Conservation (phyloP, 1,139 yeast species). For the Pneumocystis murina region DNA sequence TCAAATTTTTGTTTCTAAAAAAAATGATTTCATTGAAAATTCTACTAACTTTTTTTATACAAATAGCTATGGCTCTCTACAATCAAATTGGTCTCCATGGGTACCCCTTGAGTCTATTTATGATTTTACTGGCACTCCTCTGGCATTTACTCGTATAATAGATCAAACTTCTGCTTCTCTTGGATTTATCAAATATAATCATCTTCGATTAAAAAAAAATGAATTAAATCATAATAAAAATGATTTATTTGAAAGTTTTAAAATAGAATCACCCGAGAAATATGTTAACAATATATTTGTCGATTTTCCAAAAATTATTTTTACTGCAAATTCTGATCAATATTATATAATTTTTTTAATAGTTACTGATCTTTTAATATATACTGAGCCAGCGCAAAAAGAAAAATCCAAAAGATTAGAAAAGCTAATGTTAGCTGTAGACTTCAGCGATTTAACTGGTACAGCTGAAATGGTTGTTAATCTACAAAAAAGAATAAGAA, state of each 20-base stretch:
- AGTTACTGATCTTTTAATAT: constrained; percentile 48
- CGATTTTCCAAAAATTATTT: constrained; percentile 54
- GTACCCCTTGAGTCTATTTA: constrained; percentile 50
- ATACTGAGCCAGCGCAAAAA: constrained; percentile 47
- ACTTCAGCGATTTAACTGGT: constrained; percentile 44
- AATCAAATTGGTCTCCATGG: constrained; percentile 20
- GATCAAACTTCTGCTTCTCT: constrained; percentile 50
- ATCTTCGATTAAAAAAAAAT: constrained; percentile 33
- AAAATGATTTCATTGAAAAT: constrained; percentile 31
- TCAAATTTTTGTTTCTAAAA: constrained; percentile 51
- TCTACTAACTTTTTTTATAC: constrained; percentile 30
- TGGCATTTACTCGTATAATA: constrained; percentile 42
- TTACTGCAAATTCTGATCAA: constrained; percentile 60
- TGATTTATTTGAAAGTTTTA: constrained; percentile 13
- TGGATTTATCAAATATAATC: constrained; percentile 52
- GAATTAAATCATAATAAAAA: constrained; percentile 9
- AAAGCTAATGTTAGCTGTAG: constrained; percentile 53
- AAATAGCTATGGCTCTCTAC: constrained; percentile 27
- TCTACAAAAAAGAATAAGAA: constrained; percentile 43
- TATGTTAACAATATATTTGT: constrained; percentile 35
- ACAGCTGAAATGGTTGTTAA: constrained; percentile 38
- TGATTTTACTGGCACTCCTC: constrained; percentile 35
- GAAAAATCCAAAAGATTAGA: constrained; percentile 46
- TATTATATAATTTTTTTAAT: constrained; percentile 54
- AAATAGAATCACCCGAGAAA: constrained; percentile 14